Evolutionary conservation across 2,329 filamentous ascomycete genomes (phyloP).

Genomic region (Venturia effusa): DNA sequence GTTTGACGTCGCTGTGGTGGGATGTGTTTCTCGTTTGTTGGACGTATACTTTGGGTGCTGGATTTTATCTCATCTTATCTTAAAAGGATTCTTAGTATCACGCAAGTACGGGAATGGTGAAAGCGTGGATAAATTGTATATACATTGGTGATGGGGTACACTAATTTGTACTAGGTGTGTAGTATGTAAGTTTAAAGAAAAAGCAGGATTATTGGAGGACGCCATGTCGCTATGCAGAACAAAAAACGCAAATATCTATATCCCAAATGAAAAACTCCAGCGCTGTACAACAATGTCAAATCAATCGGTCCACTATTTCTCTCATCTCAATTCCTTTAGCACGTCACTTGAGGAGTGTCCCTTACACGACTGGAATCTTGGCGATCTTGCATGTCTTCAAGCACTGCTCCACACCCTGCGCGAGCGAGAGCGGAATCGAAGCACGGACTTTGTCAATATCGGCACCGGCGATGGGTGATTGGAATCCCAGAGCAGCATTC

Average conservation of each 20-base stretch:
- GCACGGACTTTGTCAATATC: constrained; percentile 27
- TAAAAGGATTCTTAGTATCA: not conserved
- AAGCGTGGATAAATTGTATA: not conserved
- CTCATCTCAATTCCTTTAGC: not conserved
- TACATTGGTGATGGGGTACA: not conserved
- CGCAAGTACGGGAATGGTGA: no score
- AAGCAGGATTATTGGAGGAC: not conserved
- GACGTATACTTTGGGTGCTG: no score
- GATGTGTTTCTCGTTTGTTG: no score
- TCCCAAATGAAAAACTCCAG: not conserved
- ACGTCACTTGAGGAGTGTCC: not conserved
- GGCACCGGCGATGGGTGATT: constrained; percentile 21
- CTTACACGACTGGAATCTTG: constrained; percentile 15
- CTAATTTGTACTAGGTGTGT: not conserved
- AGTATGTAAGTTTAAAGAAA: not conserved
- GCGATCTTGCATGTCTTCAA: constrained; percentile 38
- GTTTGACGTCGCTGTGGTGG: no score
- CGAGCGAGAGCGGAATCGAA: constrained; percentile 37
- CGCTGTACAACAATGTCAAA: not conserved
- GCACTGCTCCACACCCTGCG: constrained; percentile 43
- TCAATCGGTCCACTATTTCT: no score
- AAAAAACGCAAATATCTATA: not conserved
- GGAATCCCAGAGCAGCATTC: constrained; percentile 28
- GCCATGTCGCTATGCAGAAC: constrained; percentile 7
- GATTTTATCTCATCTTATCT: no score